Evolutionary conservation across 2,329 filamentous ascomycete species (phyloP), one percentile per base, ranked within the genome.

Genomic region (Chrysosporium keratinophilum): DNA sequence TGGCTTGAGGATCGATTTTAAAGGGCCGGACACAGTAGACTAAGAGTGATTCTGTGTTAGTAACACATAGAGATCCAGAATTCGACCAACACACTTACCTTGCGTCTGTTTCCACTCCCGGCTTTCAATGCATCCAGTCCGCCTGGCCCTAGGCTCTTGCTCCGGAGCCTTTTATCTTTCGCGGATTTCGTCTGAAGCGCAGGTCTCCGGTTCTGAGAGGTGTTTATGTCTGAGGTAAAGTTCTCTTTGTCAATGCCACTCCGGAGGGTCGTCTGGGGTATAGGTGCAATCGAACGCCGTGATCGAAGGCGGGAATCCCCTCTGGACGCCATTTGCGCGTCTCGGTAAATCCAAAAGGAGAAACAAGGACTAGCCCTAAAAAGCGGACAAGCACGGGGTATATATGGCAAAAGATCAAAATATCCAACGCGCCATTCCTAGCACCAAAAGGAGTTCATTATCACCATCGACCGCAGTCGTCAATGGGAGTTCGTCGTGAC

Each of bases 111-210:
- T 34, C 87, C 87, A 64, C 77, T 80, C 43, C 79, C 80, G 64
- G 84, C 79, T 68, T 85, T 89, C 53, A 94, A 76, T 54, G 85
- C 84, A 74, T 94, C 89, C 44, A 95, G 72, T 23, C 90, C 89
- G 49, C 91, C 93, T 14, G 93, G 91, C 1, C 93, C 93, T 61
- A 98, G 84, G 71, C 91, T 97, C 76, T 96, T 97, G 72, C 91
- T 96, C 60, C 93, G 83, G 55, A 85, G 87, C 72, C 89, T 91
- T 72, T 77, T 78, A 39, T 71, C 70, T 50, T 66, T 66, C 33
- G 60, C 65, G 9, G 62, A 78, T 12, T 50, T 58, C 19, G 58
- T 62, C 11, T 61, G 60, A 9, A 61, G 50, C 46, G 28, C 45
- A 43, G 19, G 46, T 33, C 56, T 57, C 40, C 57, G 55, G 10